Percentiles rank a stretch among this genome's conserved stretches.
Conservation (phyloP, 2,329 filamentous ascomycete genomes). For the Diaporthe ampelina region DNA sequence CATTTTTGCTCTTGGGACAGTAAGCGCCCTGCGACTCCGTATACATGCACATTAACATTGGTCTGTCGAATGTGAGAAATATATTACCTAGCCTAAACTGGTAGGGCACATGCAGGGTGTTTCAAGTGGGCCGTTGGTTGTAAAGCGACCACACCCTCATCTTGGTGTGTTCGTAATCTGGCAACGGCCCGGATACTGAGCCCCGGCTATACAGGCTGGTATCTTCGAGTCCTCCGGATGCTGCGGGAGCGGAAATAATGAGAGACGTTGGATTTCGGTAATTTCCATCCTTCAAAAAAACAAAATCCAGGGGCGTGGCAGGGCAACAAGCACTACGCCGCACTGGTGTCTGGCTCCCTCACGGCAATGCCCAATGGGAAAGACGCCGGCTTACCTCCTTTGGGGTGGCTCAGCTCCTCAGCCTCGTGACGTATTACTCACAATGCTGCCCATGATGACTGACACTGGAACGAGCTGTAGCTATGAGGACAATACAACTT, state of each 20-base stretch:
- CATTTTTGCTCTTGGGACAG: background rate
- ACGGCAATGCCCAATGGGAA: slow-evolving; percentile 1
- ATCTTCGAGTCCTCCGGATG: background rate
- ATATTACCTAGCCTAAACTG: slow-evolving; percentile 1
- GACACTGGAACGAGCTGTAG: background rate
- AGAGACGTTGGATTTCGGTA: slow-evolving; percentile 28
- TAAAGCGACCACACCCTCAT: slow-evolving; percentile 11
- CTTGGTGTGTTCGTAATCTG: slow-evolving; percentile 29
- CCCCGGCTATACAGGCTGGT: background rate
- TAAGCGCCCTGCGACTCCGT: background rate
- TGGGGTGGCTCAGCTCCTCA: slow-evolving; percentile 7
- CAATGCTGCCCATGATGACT: background rate
- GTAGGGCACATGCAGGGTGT: background rate
- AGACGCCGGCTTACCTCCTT: slow-evolving; percentile 5
- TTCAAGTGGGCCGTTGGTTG: slow-evolving; percentile 10
- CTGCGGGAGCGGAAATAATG: slow-evolving; percentile 31
- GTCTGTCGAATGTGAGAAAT: background rate
- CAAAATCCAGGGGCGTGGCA: background rate
- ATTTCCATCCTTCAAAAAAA: slow-evolving; percentile 30
- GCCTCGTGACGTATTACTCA: background rate
- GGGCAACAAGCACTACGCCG: background rate
- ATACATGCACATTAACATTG: background rate
- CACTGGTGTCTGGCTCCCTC: background rate
- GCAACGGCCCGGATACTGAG: background rate
- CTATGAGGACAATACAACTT: background rate